phyloP scores from a whole-genome alignment of 1,284 basidiomycete genomes.

The Inonotus obliquus region DNA sequence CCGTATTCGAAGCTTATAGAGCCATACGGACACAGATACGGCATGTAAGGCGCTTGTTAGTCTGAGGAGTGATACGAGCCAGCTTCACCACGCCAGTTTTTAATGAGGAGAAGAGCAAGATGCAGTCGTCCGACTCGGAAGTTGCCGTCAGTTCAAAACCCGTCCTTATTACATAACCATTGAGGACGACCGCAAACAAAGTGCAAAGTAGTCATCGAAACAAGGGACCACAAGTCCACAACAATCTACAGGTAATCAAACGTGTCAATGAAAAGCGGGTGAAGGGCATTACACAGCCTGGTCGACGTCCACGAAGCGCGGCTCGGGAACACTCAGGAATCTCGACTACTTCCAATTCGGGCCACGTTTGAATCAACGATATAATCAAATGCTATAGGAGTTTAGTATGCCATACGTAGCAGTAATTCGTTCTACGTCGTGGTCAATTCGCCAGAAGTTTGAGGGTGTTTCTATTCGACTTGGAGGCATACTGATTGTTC shows the following conservation, averaged over 20 bases:
- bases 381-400: background rate
- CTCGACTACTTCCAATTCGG: slow-evolving; percentile 55
- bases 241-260: background rate
- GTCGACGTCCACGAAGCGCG: slow-evolving; percentile 55
- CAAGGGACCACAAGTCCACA: slow-evolving; percentile 56
- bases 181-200: too few relatives aligned
- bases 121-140: too few relatives aligned
- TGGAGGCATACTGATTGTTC: too few relatives aligned
- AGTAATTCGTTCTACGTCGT: slow-evolving; percentile 60
- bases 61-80: too few relatives aligned
- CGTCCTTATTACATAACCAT: too few relatives aligned
- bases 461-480: slow-evolving; percentile 57
- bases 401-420: slow-evolving; percentile 34
- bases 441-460: slow-evolving; percentile 44
- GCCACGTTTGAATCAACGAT: slow-evolving; percentile 63
- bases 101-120: too few relatives aligned
- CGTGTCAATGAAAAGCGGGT: background rate
- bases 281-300: slow-evolving; percentile 42
- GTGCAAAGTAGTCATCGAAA: too few relatives aligned
- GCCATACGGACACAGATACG: too few relatives aligned
- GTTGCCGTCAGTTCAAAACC: too few relatives aligned
- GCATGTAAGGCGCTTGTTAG: too few relatives aligned
- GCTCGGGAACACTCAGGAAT: slow-evolving; percentile 49
- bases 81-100: too few relatives aligned
- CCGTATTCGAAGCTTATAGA: too few relatives aligned